Conservation (phyloP, 2,329 filamentous ascomycete species). For the Trichoderma polysporum region DNA sequence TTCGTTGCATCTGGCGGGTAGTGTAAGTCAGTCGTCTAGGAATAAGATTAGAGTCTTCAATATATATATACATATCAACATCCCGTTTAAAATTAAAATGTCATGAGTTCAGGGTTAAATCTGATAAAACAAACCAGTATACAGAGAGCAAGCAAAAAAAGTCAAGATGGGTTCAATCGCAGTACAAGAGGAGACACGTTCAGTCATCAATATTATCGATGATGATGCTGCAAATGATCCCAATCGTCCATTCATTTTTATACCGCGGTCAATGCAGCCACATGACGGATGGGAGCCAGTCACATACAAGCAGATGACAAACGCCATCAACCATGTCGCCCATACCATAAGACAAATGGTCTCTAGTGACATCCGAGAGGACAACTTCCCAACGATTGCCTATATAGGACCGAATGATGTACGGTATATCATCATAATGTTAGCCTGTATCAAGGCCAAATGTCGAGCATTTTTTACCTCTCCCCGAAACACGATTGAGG, state of each 20-base stretch:
- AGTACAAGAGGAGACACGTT: slow-evolving; percentile 28
- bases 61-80: not conserved
- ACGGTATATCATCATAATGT: slow-evolving; percentile 37
- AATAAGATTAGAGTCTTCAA: no score
- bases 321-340: slow-evolving; percentile 40
- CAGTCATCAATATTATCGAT: slow-evolving; percentile 42
- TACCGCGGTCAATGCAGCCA: slow-evolving; percentile 37
- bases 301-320: slow-evolving; percentile 34
- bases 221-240: slow-evolving; percentile 38
- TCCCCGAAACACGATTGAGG: slow-evolving; percentile 44
- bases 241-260: slow-evolving; percentile 34
- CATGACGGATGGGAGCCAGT: slow-evolving; percentile 42
- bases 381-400: slow-evolving; percentile 30
- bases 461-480: slow-evolving; percentile 43
- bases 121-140: no score
- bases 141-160: not conserved
- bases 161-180: not conserved
- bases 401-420: slow-evolving; percentile 46
- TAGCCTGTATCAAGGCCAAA: slow-evolving; percentile 41
- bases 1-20: no score
- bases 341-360: not conserved
- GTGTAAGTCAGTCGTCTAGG: no score
- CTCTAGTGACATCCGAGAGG: not conserved
- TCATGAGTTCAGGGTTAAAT: no score
- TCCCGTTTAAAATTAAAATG: not conserved